Percentiles rank a stretch among this genome's conserved stretches.
phyloP scores from a whole-genome alignment of 331 rosid species.

The Malus hybrid region DNA sequence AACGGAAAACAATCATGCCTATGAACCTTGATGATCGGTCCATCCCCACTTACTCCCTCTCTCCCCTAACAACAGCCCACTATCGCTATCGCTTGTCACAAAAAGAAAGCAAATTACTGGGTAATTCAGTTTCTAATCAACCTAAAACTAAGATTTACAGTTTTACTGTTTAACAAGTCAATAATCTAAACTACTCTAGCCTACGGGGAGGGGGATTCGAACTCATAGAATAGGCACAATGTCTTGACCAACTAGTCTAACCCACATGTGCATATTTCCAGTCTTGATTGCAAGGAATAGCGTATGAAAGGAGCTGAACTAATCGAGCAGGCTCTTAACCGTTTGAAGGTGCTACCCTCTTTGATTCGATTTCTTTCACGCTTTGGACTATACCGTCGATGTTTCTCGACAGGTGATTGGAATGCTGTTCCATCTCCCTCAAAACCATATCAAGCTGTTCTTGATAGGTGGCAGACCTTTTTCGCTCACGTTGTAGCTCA shows the following conservation, averaged over 20 bases:
- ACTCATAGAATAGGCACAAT: not conserved
- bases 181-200: not conserved
- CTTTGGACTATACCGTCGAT: slow-evolving; percentile 36
- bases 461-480: slow-evolving; percentile 42
- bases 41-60: too few species aligned
- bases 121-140: not conserved
- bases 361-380: slow-evolving; percentile 37
- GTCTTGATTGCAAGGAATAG: not conserved
- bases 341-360: slow-evolving; percentile 15
- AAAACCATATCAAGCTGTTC: slow-evolving; percentile 45
- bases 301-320: not conserved
- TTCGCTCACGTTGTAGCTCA: slow-evolving; percentile 46
- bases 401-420: slow-evolving; percentile 38
- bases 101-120: not conserved
- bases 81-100: too few species aligned
- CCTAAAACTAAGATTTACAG: slow-evolving; percentile 1
- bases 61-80: too few species aligned
- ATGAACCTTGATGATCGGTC: too few species aligned
- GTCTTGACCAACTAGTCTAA: not conserved
- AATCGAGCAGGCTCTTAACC: slow-evolving; percentile 1
- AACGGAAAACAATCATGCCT: too few species aligned
- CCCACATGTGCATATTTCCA: not conserved
- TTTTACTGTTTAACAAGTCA: not conserved
- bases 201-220: not conserved
- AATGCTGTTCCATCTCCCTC: slow-evolving; percentile 51